Percentiles rank a stretch among this genome's conserved stretches.
These are phyloP conservation scores for Metarhizium humberi DNA, from an alignment of 2,329 filamentous ascomycete species.

Conservation along the genomic window DNA sequence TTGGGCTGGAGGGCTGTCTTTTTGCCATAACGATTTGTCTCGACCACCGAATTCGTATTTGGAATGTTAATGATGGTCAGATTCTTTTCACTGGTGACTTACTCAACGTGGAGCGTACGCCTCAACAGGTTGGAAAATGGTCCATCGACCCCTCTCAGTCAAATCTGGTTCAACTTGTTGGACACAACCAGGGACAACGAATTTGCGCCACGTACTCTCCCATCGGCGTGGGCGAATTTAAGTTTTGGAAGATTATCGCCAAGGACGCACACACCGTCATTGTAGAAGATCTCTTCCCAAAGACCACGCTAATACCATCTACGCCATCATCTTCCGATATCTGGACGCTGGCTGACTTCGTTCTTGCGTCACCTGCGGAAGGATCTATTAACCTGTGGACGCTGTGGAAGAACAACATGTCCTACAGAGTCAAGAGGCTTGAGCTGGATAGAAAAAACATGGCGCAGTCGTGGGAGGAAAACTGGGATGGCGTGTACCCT, in stretches of 20 bases:
- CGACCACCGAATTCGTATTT: constrained; percentile 81
- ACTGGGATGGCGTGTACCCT: constrained; percentile 61
- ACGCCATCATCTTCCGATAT: constrained; percentile 63
- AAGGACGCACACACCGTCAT: constrained; percentile 54
- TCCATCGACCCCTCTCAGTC: constrained; percentile 70
- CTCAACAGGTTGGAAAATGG: constrained; percentile 63
- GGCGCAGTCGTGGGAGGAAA: constrained; percentile 49
- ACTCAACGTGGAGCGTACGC: constrained; percentile 54
- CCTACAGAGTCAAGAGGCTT: constrained; percentile 64
- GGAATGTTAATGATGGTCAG: constrained; percentile 77
- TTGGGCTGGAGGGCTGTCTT: constrained; percentile 38
- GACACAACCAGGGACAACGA: constrained; percentile 41
- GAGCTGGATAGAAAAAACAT: constrained; percentile 62
- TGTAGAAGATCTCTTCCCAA: constrained; percentile 63
- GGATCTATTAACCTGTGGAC: constrained; percentile 59
- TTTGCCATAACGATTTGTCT: constrained; percentile 74
- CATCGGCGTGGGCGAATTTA: constrained; percentile 81
- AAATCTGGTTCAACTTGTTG: constrained; percentile 66
- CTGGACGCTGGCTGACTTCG: constrained; percentile 74
- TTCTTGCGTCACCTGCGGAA: constrained; percentile 46
- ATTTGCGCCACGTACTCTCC: constrained; percentile 78
- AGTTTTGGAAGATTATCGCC: constrained; percentile 74
- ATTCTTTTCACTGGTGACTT: constrained; percentile 72
- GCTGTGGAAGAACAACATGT: constrained; percentile 77
- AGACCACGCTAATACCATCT: constrained; percentile 50